Evolutionary conservation across 331 rosid species (phyloP), one percentile per base, ranked within the genome.

Genomic region (Rosa hybrid): DNA sequence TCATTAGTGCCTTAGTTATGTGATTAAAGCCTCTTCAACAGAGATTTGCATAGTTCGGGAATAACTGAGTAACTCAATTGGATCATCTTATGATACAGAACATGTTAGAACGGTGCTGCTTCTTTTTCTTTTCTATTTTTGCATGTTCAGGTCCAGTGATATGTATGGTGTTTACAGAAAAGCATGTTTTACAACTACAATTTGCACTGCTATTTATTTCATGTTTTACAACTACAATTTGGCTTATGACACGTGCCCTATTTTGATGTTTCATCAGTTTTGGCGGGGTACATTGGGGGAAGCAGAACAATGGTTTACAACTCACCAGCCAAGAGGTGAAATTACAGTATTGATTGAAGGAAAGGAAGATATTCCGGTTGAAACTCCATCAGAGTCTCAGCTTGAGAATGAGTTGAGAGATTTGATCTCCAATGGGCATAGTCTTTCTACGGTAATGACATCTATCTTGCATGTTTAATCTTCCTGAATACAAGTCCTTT

Each of bases 261-360:
- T 81, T 76, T 45, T 86, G 49, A 7, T 83, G 27, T 69, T 63
- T 78, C 44, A 74, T 82, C 84, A 93, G 99, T 93, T 96, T 90
- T 93, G 99, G 99, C 92, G 92, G 68, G 97, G 99, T 39, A 85
- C 98, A 45, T 84, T 96, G 74, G 84, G 84, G 38, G 96, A 96
- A 85, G 97, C 99, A 71, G 86, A 81, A 83, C 76, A 87, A 83
- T 84, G 56, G 68, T 93, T 88, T 85, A 91, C 89, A 8, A 46
- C 60, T 63, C 91, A 78, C 46, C 92, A 84, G 50, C 88, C 93
- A 44, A 96, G 87, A 86, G 99, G 99, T 77, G 98, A 96, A 88
- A 94, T 91, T 63, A 96, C 98, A 45, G 77, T 93, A 82, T 82
- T 90, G 88, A 86, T 93, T 80, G 94, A 90, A 85, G 97, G 98